These are phyloP conservation scores for Sugiyamaella floridensis DNA, from an alignment of 805 yeast genomes.

Conservation along the genomic window DNA sequence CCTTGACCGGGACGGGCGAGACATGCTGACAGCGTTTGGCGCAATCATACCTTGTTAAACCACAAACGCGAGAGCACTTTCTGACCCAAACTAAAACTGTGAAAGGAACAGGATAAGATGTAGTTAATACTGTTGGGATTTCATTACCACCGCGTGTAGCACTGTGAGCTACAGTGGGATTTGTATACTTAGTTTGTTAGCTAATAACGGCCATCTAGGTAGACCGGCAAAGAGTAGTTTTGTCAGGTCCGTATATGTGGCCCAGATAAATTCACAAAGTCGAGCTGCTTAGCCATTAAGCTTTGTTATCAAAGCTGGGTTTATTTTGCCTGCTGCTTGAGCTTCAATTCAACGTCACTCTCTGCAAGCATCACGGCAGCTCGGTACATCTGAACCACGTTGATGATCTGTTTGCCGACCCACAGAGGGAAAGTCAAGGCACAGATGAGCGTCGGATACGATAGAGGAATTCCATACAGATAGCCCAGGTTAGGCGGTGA, in stretches of 20 bases:
- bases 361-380: constrained; percentile 80
- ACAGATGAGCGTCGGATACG: constrained; percentile 54
- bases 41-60: constrained; percentile 25
- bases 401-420: constrained; percentile 83
- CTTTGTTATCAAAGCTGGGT: background rate
- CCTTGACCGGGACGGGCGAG: constrained; percentile 29
- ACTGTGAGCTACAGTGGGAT: background rate
- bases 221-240: constrained; percentile 6
- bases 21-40: constrained; percentile 27
- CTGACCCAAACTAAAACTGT: constrained; percentile 15
- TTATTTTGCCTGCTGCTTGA: constrained; percentile 15
- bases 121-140: background rate
- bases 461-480: constrained; percentile 34
- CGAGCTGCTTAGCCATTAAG: background rate
- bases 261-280: background rate
- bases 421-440: constrained; percentile 74
- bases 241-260: constrained; percentile 5
- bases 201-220: constrained; percentile 2
- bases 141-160: background rate
- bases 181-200: background rate
- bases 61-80: constrained; percentile 24
- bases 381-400: constrained; percentile 77
- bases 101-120: background rate
- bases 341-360: constrained; percentile 56
- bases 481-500: constrained; percentile 37